Base-by-base conservation (phyloP, 441 rosid species). In the Geranium incanum region DNA sequence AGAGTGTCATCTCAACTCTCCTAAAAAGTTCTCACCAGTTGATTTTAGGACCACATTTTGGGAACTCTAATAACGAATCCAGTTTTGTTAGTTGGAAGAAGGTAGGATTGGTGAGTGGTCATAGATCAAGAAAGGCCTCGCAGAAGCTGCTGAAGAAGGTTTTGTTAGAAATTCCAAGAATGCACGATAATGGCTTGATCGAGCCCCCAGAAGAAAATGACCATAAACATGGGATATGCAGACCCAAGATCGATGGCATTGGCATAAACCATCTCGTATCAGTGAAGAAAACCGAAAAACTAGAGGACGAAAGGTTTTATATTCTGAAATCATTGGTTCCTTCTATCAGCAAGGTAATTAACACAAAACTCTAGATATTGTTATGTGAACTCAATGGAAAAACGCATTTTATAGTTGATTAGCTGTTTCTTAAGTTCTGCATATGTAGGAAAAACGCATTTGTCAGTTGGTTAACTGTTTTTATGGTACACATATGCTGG, bases 121-220 rank as follows among this genome's bases (percentile, higher is more conserved):
- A 65, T 52, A 77, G 68, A 41, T 50, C 70, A 43, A 77, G 73
- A 65, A 68, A 76, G 63, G 68, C 59, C 60, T 69, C 84, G 1
- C 99, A 91, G 78, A 81, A 74, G 23, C 23, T 90, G 41, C 36
- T 92, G 75, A 95, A 95, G 89, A 92, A 85, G 79, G 75, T 91
- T 67, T 71, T 92, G 38, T 84, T 85, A 4, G 89, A 88, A 68
- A 88, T 92, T 82, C 98, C 97, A 48, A 75, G 38, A 16, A 85
- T 88, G 91, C 80, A 85, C 73, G 77, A 81, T 16, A 70, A 70
- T 23, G 81, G 74, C 72, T 70, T 77, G 74, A 43, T 76, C n/a
- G 84, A 80, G 23, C 79, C 82, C 11, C 74, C 80, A 0, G 82
- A 79, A 55, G 84, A 79, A 19, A 77, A 71, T 39, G 70, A 52